Base-by-base conservation (phyloP, 2,329 filamentous ascomycete species). In the Leptodontidium sp. region DNA sequence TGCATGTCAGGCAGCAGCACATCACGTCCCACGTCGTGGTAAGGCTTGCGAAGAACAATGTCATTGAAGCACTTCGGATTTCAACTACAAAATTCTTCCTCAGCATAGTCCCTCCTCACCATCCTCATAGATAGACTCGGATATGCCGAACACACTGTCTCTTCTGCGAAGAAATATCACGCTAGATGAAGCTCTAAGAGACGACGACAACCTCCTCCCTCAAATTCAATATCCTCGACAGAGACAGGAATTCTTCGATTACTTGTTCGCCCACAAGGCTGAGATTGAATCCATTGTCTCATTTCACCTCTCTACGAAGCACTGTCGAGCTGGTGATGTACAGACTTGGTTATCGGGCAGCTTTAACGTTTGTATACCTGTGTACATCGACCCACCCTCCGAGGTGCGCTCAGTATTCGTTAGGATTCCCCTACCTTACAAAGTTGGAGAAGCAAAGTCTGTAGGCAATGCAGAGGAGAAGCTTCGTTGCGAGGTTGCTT, bases 391-490 rank as follows among this genome's bases (percentile, higher is more conserved):
- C 32, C 53, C 53, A 7, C 40, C 53, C 38, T 61, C 40, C 21
- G n/a, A 45, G 2, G 61, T 49, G 40, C 61, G 61, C 32, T 15
- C 26, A n/a, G 49, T 61, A 26, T 79, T 61, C 79, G 61, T 70
- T 63, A 26, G 77, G 14, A 77, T 77, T 65, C 74, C 79, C 57
- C 68, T 79, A 64, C 77, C 77, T 49, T 77, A 77, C 29, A 79
- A 78, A 61, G 68, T 81, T 12, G 82, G 81, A 5, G 81, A 83
- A 63, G 62, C 64, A 6, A 71, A 61, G 8, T 69, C 75, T 64
- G 80, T 80, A 6, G 82, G 81, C 12, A 82, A 78, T 47, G 76
- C 78, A 11, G 80, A 84, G 49, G 81, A 84, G 74, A 84, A 84
- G 75, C 29, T 83, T 1, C 69, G 75, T 9, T 75, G 75, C 65